phyloP scores from a whole-genome alignment of 768 basidiomycete species.

The Tephrocybe sp. region DNA sequence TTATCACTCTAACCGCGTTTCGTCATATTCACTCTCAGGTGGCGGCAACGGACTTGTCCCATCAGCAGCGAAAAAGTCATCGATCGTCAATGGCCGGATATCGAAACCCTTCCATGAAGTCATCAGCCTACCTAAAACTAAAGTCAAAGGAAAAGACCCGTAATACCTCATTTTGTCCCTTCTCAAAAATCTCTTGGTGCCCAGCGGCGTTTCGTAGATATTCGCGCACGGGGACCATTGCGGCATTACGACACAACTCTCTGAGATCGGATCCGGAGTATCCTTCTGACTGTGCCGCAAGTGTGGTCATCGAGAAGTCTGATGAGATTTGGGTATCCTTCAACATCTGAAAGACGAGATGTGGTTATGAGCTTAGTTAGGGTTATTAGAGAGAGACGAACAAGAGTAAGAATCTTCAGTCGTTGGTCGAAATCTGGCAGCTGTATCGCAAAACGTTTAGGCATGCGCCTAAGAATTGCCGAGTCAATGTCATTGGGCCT shows the following conservation, averaged over 20 bases:
- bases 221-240: slow-evolving; percentile 90
- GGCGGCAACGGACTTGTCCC: slow-evolving; percentile 38
- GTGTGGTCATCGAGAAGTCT: slow-evolving; percentile 54
- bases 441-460: slow-evolving; percentile 87
- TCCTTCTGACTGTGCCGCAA: slow-evolving; percentile 73
- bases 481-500: slow-evolving; percentile 89
- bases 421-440: slow-evolving; percentile 81
- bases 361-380: background rate
- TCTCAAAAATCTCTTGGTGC: slow-evolving; percentile 43
- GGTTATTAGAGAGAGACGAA: slow-evolving; percentile 31
- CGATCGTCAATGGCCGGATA: slow-evolving; percentile 67
- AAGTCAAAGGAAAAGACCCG: background rate
- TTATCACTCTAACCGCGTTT: slow-evolving; percentile 18
- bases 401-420: slow-evolving; percentile 79
- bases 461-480: slow-evolving; percentile 94
- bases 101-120: slow-evolving; percentile 64
- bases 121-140: background rate
- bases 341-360: slow-evolving; percentile 65
- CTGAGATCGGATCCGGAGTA: slow-evolving; percentile 89
- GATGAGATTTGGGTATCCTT: slow-evolving; percentile 69
- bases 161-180: slow-evolving; percentile 45
- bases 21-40: slow-evolving; percentile 17
- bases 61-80: slow-evolving; percentile 63
- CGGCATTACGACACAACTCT: slow-evolving; percentile 91
- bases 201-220: slow-evolving; percentile 58